Evolutionary conservation across 2,329 filamentous ascomycete genomes (phyloP).

Genomic region (Chrysosporium keratinophilum): DNA sequence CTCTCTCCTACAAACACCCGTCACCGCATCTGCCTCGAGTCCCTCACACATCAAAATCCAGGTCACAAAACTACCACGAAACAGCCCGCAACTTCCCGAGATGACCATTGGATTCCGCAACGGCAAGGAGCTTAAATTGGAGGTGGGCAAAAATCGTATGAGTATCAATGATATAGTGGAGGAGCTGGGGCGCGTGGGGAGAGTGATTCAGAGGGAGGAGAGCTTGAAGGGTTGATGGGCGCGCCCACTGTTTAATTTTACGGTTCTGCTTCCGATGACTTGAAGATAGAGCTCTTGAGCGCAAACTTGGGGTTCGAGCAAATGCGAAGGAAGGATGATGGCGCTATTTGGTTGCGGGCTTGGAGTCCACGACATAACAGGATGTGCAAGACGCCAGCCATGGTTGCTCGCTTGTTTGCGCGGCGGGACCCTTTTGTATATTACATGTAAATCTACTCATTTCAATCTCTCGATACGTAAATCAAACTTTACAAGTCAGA

Average conservation of each 20-base stretch:
- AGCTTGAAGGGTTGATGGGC: constrained; percentile 50
- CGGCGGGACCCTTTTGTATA: background rate
- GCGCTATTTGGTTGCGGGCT: too few relatives aligned
- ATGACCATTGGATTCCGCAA: constrained; percentile 87
- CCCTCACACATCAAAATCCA: constrained; percentile 65
- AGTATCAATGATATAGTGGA: constrained; percentile 78
- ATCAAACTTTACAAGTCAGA: background rate
- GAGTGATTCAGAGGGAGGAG: constrained; percentile 68
- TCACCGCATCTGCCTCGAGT: constrained; percentile 66
- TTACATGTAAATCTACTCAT: background rate
- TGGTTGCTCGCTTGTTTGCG: background rate
- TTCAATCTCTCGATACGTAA: background rate
- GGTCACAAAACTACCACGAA: constrained; percentile 62
- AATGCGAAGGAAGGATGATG: background rate
- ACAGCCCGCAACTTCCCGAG: constrained; percentile 56
- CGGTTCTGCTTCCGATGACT: too few relatives aligned
- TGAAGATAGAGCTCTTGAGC: too few relatives aligned
- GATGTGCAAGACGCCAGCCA: too few relatives aligned
- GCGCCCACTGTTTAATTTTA: background rate
- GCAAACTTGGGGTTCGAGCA: too few relatives aligned
- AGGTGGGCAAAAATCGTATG: constrained; percentile 65
- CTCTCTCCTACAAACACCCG: constrained; percentile 69
- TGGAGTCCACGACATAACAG: too few relatives aligned
- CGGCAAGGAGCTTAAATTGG: constrained; percentile 77
- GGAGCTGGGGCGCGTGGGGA: constrained; percentile 82